Conservation (phyloP, 2,329 filamentous ascomycete genomes). For the Colletotrichum melonis region DNA sequence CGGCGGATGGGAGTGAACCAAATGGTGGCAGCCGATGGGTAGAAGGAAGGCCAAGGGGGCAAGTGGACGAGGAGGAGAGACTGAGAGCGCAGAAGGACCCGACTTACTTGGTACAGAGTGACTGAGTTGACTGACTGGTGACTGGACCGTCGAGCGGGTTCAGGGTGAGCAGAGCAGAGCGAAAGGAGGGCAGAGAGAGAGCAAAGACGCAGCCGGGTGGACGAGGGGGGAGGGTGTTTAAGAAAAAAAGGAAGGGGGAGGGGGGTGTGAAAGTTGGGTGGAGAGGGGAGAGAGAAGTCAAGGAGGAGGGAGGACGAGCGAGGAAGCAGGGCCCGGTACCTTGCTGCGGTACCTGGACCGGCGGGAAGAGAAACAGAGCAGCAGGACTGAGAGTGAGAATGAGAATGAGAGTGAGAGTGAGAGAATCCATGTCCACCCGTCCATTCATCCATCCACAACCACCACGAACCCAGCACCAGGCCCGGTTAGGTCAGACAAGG, state of each 20-base stretch:
- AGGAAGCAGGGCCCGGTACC: conserved; percentile 5
- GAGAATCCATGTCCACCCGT: not conserved
- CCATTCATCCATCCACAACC: not conserved
- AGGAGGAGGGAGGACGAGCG: conserved; percentile 1
- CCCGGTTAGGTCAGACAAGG: not conserved
- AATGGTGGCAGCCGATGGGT: conserved; percentile 30
- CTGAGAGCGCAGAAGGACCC: conserved; percentile 26
- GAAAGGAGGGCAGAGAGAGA: not conserved
- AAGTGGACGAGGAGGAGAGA: not conserved
- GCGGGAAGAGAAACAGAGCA: not conserved
- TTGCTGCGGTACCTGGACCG: conserved; percentile 7
- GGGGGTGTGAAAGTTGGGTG: conserved; percentile 10
- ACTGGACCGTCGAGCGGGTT: not conserved
- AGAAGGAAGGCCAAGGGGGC: no score
- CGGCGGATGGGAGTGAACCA: conserved; percentile 20
- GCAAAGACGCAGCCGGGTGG: not conserved
- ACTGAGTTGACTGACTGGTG: not conserved
- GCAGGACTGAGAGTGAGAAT: not conserved
- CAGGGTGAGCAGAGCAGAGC: not conserved
- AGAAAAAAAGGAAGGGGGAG: conserved; percentile 11
- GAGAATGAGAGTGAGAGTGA: not conserved
- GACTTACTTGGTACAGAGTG: conserved; percentile 5
- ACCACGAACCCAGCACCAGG: not conserved
- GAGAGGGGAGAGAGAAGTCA: not conserved
- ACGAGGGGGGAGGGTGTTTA: conserved; percentile 30